Evolutionary conservation across 1,284 basidiomycete genomes (phyloP), one percentile per base, ranked within the genome.

Genomic region (Hypsizygus ulmarius): DNA sequence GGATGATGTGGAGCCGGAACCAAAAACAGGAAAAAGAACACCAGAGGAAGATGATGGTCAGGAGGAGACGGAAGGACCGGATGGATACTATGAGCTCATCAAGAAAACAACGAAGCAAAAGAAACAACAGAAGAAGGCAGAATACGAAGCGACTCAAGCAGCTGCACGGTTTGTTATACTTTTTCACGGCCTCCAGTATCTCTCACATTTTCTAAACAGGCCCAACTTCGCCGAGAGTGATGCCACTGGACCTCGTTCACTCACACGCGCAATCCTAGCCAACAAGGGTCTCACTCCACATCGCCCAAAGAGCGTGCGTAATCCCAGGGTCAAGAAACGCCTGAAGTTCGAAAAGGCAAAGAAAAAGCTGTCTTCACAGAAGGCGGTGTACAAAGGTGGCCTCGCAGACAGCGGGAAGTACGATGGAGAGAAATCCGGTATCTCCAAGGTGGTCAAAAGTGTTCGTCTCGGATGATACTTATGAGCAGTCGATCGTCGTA

Each of bases 261-360:
- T 95, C 53, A 93, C 92, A 3, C 84, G 92, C 11, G 85, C 91
- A 5, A 97, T 97, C 60, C 77, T 96, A 60, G 84, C 87, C 64
- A 97, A 97, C 78, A 89, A 86, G 61, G 94, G 95, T 49, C 82
- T 97, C 52, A 97, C 93, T 12, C 93, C 94, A 1, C 81, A 79
- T 56, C 82, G 94, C 44, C 73, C 86, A 42, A 97, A 97, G 71
- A 76, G 73, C 45, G 90, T 92, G 33, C 90, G 93, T 57, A 97
- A 97, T 70, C 93, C 94, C 27, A 84, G 94, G 59, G 93, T 97
- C 69, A 97, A 97, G 81, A 97, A 97, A 69, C 81, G 90, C 40
- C 78, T 87, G 67, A 87, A 82, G 62, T 97, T 87, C 75, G 93
- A 94, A 62, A 88, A 96, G 71, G 94, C 93, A 51, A 90, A 95